These are phyloP conservation scores for Paracamarosporium sp. DNA, from an alignment of 2,329 filamentous ascomycete species.

Conservation along the genomic window DNA sequence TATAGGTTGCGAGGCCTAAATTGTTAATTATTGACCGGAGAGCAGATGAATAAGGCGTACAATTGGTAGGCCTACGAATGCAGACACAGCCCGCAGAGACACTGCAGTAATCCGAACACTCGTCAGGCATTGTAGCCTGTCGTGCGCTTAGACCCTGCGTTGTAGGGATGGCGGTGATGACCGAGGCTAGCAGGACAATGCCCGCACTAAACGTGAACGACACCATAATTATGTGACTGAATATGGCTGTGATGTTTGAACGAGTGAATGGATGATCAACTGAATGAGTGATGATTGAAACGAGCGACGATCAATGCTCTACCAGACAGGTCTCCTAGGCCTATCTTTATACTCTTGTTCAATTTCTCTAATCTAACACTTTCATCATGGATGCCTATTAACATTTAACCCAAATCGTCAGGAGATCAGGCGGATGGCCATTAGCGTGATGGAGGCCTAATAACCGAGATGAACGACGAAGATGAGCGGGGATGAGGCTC, in stretches of 20 bases:
- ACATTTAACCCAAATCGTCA: not conserved
- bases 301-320: slow-evolving; percentile 1
- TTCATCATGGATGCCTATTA: not conserved
- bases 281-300: not conserved
- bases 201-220: slow-evolving; percentile 18
- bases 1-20: slow-evolving; percentile 28
- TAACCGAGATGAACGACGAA: not conserved
- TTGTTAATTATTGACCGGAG: not conserved
- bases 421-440: not conserved
- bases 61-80: slow-evolving; percentile 30
- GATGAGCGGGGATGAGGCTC: slow-evolving; percentile 1
- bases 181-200: slow-evolving; percentile 21
- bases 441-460: not conserved
- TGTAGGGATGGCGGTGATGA: slow-evolving; percentile 12
- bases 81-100: slow-evolving; percentile 27
- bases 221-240: slow-evolving; percentile 20
- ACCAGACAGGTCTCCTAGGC: not conserved
- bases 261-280: slow-evolving; percentile 13
- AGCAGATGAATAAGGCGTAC: slow-evolving; percentile 6
- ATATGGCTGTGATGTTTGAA: not conserved
- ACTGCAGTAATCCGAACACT: slow-evolving; percentile 28
- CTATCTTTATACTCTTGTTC: not conserved
- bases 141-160: slow-evolving; percentile 10
- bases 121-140: slow-evolving; percentile 18
- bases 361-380: not conserved